phyloP scores from a whole-genome alignment of 163 green algal genomes.

The Smithsoniella earleae region DNA sequence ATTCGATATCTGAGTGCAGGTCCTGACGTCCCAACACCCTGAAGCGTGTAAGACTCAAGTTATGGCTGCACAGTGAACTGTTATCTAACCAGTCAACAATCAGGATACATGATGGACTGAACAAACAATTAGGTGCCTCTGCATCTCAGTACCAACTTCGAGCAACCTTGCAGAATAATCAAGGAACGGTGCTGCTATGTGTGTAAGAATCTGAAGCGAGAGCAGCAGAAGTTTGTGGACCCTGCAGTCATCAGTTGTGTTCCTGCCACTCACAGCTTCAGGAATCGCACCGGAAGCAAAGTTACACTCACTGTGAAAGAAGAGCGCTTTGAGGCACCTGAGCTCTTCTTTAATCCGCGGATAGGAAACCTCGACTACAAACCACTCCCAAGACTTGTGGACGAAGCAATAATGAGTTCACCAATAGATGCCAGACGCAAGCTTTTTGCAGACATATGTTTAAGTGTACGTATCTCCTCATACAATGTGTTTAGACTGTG shows the following conservation, averaged over 20 bases:
- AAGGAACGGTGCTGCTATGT: conserved; percentile 66
- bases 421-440: conserved; percentile 67
- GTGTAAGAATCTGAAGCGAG: conserved; percentile 41
- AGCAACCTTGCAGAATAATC: conserved; percentile 37
- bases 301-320: conserved; percentile 41
- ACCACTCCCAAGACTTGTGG: conserved; percentile 55
- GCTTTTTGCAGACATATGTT: conserved; percentile 43
- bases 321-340: conserved; percentile 68
- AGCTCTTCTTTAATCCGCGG: conserved; percentile 70
- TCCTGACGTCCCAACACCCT: neutral
- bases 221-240: conserved; percentile 38
- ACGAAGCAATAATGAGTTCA: conserved; percentile 54
- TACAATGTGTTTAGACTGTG: no score
- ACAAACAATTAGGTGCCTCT: neutral
- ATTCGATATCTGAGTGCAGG: conserved; percentile 33
- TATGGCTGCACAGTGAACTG: neutral
- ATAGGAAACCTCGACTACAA: conserved; percentile 44
- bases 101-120: neutral
- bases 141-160: neutral
- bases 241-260: conserved; percentile 33
- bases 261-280: neutral
- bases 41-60: neutral
- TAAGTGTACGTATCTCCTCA: conserved; percentile 13
- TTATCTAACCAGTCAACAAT: neutral
- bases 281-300: neutral